Conservation (phyloP, 2,329 filamentous ascomycete genomes). For the Aspergillus ibericus region DNA sequence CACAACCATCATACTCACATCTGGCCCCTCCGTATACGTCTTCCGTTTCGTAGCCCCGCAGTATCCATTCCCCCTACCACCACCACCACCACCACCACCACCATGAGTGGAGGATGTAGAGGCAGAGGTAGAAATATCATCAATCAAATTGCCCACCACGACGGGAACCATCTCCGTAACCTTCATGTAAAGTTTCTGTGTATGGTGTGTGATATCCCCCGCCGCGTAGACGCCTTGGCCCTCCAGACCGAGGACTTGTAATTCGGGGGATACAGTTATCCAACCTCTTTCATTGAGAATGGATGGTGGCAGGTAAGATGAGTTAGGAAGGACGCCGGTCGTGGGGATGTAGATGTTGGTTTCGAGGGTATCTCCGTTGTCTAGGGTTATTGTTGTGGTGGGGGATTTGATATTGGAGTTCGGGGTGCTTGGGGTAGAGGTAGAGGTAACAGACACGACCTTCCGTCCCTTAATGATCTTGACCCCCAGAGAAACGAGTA, state of each 20-base stretch:
- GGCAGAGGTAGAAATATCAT: slow-evolving; percentile 18
- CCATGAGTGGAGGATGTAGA: not conserved
- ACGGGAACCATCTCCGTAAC: slow-evolving; percentile 27
- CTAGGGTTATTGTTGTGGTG: slow-evolving; percentile 28
- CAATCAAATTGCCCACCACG: slow-evolving; percentile 29
- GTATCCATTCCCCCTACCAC: slow-evolving; percentile 5
- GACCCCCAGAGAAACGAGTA: slow-evolving; percentile 51
- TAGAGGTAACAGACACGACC: slow-evolving; percentile 31
- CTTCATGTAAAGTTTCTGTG: slow-evolving; percentile 28
- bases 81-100: not conserved
- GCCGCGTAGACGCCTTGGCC: slow-evolving; percentile 26
- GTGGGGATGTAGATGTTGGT: slow-evolving; percentile 57
- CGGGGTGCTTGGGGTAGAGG: no score
- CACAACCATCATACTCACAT: slow-evolving; percentile 33
- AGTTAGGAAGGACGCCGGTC: slow-evolving; percentile 54
- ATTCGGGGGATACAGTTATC: slow-evolving; percentile 48
- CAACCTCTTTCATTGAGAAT: slow-evolving; percentile 51
- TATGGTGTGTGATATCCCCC: slow-evolving; percentile 33
- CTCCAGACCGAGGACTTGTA: slow-evolving; percentile 18
- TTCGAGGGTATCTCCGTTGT: slow-evolving; percentile 48
- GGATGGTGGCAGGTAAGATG: slow-evolving; percentile 50
- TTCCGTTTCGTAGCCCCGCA: slow-evolving; percentile 9
- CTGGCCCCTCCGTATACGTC: slow-evolving; percentile 25
- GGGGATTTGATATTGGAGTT: not conserved
- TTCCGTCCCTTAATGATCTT: slow-evolving; percentile 39